These are phyloP conservation scores for Epichloe hybrida DNA, from an alignment of 2,329 filamentous ascomycete species.

Conservation along the genomic window DNA sequence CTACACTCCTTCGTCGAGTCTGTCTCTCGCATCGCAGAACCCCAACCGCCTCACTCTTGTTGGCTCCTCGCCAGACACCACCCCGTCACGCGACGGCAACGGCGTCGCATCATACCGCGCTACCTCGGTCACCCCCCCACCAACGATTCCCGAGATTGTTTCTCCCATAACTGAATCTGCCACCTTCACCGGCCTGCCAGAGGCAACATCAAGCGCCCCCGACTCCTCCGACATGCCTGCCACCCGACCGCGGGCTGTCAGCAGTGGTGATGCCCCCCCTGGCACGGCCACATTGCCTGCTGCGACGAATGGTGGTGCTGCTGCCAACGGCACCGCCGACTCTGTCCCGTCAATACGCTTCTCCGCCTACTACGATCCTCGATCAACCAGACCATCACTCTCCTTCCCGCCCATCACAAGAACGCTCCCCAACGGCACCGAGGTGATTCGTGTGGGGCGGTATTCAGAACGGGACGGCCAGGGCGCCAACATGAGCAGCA, in stretches of 20 bases:
- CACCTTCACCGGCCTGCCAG: background rate
- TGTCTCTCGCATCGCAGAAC: slow-evolving; percentile 11
- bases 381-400: slow-evolving; percentile 71
- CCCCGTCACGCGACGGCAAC: slow-evolving; percentile 1
- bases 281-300: background rate
- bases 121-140: slow-evolving; percentile 1
- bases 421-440: slow-evolving; percentile 63
- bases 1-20: slow-evolving; percentile 17
- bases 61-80: slow-evolving; percentile 21
- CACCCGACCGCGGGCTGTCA: slow-evolving; percentile 3
- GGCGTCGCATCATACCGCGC: background rate
- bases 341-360: slow-evolving; percentile 68
- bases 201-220: background rate
- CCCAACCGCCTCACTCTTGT: slow-evolving; percentile 24
- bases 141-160: slow-evolving; percentile 6
- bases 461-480: slow-evolving; percentile 85
- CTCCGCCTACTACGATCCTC: slow-evolving; percentile 77
- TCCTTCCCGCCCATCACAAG: slow-evolving; percentile 79
- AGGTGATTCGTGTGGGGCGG: slow-evolving; percentile 76
- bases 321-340: slow-evolving; percentile 14
- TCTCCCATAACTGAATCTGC: background rate
- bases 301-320: slow-evolving; percentile 7
- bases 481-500: slow-evolving; percentile 46
- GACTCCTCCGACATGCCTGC: background rate
- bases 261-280: slow-evolving; percentile 3